Base-by-base conservation (phyloP, 2,329 filamentous ascomycete species). In the Herpotrichia juniperi region DNA sequence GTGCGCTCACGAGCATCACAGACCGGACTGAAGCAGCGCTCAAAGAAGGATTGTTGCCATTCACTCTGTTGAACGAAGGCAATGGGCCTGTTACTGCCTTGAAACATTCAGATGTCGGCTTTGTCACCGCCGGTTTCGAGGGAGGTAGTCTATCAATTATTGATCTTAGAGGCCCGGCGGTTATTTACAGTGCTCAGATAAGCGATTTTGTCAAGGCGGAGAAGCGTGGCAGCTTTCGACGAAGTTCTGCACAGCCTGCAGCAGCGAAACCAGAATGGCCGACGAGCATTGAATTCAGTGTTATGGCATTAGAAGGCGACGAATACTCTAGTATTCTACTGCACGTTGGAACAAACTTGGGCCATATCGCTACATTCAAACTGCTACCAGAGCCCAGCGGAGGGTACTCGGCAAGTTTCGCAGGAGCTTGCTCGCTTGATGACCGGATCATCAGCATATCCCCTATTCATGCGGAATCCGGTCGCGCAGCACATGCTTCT, bases 241-340 rank as follows among this genome's bases (percentile, higher is more conserved):
- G 81, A 73, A 81, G 80, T 51, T 82, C 79, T 24, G 77, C 73
- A 46, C 73, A 78, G 21, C 72, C 81, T 4, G 72, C 78, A 4
- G 69, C 77, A 1, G 51, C 63, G 12, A 79, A 80, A 46, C 69
- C 78, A 42, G 93, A 97, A 66, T 96, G 87, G 83, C 86, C 91
- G 0, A 91, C 91, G 0, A 82, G 79, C 25, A 86, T 97, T 24
- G 91, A 97, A 67, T 99, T 97, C 76, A 91, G 91, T 47, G 91
- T 76, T 46, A 88, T 99, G 86, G 96, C 90, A 2, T 77, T 97
- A 3, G 94, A 97, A 37, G 90, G 88, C n/a, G 93, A 97, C 67
- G 84, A 91, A 58, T 99, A 96, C 71, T 97, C 94, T 1, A 97
- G 92, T 66, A 96, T 99, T 50, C 86, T 88, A 52, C 89, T 94